Base-by-base conservation (phyloP, 1,284 basidiomycete genomes). In the Microbotryomycetes sp. region DNA sequence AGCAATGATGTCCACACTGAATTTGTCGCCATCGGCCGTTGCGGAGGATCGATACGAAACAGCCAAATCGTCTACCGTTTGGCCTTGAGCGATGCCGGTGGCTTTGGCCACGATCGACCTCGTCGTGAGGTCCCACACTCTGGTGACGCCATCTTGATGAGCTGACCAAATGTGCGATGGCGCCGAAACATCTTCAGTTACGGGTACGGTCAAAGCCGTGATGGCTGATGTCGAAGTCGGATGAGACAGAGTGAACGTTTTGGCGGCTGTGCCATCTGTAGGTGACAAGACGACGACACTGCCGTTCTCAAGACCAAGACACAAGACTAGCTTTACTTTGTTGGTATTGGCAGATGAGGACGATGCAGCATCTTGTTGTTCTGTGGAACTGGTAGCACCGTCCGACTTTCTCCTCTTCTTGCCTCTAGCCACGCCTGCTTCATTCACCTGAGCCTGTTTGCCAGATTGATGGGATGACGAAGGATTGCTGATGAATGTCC, bases 401-500 rank as follows among this genome's bases (percentile, higher is more conserved):
- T 69, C 67, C 15, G 57, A 60, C 63, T 69, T 69, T 54, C 67
- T 58, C 25, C 67, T 57, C 56, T 69, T 69, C 64, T 69, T 69
- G 62, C 67, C 65, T 6, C 67, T 51, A 47, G 64, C 66, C 6
- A 29, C 52, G 31, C 53, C 36, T 2, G n/a, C 7, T 12, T 3
- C 45, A 19, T 32, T 25, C 5, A 28, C 51, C 6, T 19, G 26
- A 5, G 9, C 32, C n/a, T n/a, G n/a, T n/a, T n/a, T n/a, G n/a
- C n/a, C n/a, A n/a, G n/a, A n/a, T n/a, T n/a, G n/a, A n/a, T n/a
- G n/a, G n/a, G n/a, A n/a, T n/a, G n/a, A n/a, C 0, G 22, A 28
- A 1, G 45, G 19, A 9, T n/a, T 49, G 4, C 30, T 26, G 4
- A 69, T 26, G 29, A 28, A 58, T 31, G 58, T 60, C 67, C 67